Evolutionary conservation across 2,329 filamentous ascomycete species (phyloP), one percentile per base, ranked within the genome.

Genomic region (Sordariomycetes sp.): DNA sequence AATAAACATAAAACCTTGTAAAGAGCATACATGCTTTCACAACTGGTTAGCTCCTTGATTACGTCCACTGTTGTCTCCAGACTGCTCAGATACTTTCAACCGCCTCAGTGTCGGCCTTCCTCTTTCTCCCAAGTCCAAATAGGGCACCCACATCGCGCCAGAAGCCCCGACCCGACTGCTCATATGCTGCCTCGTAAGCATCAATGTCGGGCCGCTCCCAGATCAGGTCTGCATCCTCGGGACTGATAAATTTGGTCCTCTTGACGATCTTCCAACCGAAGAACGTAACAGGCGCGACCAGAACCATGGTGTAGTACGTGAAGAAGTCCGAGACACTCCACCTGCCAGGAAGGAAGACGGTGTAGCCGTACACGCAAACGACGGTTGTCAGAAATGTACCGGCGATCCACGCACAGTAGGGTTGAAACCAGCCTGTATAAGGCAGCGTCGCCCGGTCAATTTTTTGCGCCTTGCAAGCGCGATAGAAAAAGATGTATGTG

Each of bases 191-290:
- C 48, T 76, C 72, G 40, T 78, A 77, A 0, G 63, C 63, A 38
- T 79, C 75, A 36, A 79, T 71, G 15, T 61, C 44, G 15, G 72
- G 73, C n/a, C 66, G 59, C 45, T 79, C 65, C 74, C 73, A 72
- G 27, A 75, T 57, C 14, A 80, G 59, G 46, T 80, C 75, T 4
- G 67, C 64, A 46, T 82, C 69, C 5, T 60, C 48, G 0, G 76
- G 58, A 3, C 55, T 55, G 15, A 76, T 58, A 34, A 71, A 58
- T 39, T 64, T 65, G 3, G 78, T 82, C 36, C 60, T 61, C 58
- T 77, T 74, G 50, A 75, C 16, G 2, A 82, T 6, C 56, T 84
- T 85, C 74, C 75, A 84, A 45, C 63, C 62, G n/a, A 68, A 33
- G 48, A 70, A 81, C 19, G 75, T 54, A 24, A 72, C 48, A 5